Evolutionary conservation across 2,329 filamentous ascomycete species (phyloP), one percentile per base, ranked within the genome.

Genomic region (Colletotrichum trifolii): DNA sequence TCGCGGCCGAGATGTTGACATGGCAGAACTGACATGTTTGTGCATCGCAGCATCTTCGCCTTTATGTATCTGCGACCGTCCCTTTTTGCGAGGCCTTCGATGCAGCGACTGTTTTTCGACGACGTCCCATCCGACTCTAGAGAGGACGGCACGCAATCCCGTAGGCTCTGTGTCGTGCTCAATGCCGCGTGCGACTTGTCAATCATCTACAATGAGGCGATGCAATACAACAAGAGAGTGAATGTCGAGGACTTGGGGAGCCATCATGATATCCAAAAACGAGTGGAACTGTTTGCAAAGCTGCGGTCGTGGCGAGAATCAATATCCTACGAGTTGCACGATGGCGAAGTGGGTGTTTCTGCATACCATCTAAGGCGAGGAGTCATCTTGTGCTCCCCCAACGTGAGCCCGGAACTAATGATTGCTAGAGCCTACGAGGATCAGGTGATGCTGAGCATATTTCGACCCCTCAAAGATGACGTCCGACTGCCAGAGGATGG

Each of bases 361-460:
- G 58, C 36, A 4, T 61, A 43, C 33, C 54, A 36, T 39, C 12
- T 54, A 6, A 55, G 38, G 50, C 55, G 11, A 43, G 43, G 7
- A 42, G 3, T 4, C 40, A 43, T 25, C 25, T 25, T 25, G 25
- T 25, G 25, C 25, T 25, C 25, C 25, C 25, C 25, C 25, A 25
- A 25, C 1, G 25, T 43, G 40, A 4, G 9, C 8, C 40, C 9
- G 12, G 12, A 15, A 13, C 12, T 43, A 43, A 15, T 54, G 13
- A 48, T 13, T 2, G 2, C n/a, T 11, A 60, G 35, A 47, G 42
- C 17, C 6, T 40, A 38, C 13, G 52, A 61, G 12, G 36, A 55
- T 9, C 45, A 50, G 39, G 15, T 61, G 1, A 33, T 43, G 9
- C 15, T 47, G 2, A 25, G 15, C 36, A 55, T 61, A 11, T 39